Conservation (phyloP, 106 monocot genomes). For the Dendrobium chrysotoxum region DNA sequence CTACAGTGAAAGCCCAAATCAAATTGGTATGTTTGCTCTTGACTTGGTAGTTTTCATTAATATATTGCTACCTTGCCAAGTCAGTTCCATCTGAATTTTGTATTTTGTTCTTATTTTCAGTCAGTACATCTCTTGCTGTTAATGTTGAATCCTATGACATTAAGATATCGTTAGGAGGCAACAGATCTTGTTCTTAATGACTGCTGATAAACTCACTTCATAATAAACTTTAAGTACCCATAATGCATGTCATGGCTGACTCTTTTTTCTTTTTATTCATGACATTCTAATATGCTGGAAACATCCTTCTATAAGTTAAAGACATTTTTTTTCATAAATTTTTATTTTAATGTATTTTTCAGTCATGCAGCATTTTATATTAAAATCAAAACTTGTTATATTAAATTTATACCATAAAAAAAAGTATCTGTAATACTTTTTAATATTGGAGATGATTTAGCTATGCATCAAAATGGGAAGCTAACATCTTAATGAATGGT, state of each 20-base stretch:
- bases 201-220: neutral
- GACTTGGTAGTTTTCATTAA: neutral
- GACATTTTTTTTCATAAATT: no score
- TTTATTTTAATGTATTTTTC: no score
- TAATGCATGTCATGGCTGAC: neutral
- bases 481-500: no score
- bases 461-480: no score
- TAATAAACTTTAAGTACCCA: neutral
- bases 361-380: no score
- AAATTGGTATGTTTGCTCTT: slow-evolving; percentile 52
- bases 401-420: no score
- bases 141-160: neutral
- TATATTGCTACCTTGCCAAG: neutral
- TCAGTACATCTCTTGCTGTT: neutral
- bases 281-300: no score
- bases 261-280: neutral
- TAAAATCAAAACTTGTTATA: no score
- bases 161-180: no score
- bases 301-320: no score
- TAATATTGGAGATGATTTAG: neutral
- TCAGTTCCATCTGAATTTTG: neutral
- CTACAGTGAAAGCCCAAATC: slow-evolving; percentile 82
- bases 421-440: neutral
- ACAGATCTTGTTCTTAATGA: neutral
- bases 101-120: neutral